These are phyloP conservation scores for Haberlea rhodopensis DNA, from an alignment of 257 asterid genomes.

Conservation along the genomic window DNA sequence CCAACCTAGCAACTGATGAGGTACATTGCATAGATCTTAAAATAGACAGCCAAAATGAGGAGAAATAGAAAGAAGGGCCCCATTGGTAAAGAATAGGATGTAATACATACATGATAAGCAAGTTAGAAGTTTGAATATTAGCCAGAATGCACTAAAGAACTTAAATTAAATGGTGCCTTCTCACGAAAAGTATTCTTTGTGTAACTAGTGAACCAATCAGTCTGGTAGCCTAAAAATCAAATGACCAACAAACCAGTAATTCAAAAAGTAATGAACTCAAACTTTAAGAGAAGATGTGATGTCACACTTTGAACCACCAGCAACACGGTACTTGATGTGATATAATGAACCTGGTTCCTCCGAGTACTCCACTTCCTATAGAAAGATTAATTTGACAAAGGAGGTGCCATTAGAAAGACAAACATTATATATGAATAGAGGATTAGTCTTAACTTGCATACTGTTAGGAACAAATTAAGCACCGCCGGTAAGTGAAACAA, in stretches of 20 bases:
- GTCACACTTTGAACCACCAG: conserved; percentile 91
- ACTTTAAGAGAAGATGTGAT: neutral
- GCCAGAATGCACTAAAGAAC: conserved; percentile 8
- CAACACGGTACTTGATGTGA: conserved; percentile 97
- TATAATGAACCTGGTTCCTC: conserved; percentile 90
- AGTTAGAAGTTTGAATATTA: neutral
- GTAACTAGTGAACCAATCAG: conserved; percentile 6
- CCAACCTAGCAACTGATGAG: too few species aligned
- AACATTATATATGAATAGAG: conserved; percentile 9
- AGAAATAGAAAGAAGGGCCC: too few species aligned
- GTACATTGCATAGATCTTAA: too few species aligned
- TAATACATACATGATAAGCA: too few species aligned
- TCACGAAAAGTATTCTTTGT: neutral
- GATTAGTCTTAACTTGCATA: conserved; percentile 25
- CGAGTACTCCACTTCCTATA: conserved; percentile 92
- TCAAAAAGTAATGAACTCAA: neutral
- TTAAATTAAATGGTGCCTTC: neutral
- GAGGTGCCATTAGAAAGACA: conserved; percentile 10
- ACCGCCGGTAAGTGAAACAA: too few species aligned
- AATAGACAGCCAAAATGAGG: too few species aligned
- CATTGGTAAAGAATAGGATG: too few species aligned
- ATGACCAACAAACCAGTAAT: conserved; percentile 11
- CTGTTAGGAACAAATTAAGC: too few species aligned
- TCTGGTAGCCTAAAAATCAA: conserved; percentile 13
- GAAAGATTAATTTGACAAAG: conserved; percentile 19